Base-by-base conservation (phyloP, 305 asterid species). In the Fraxinus sp. region DNA sequence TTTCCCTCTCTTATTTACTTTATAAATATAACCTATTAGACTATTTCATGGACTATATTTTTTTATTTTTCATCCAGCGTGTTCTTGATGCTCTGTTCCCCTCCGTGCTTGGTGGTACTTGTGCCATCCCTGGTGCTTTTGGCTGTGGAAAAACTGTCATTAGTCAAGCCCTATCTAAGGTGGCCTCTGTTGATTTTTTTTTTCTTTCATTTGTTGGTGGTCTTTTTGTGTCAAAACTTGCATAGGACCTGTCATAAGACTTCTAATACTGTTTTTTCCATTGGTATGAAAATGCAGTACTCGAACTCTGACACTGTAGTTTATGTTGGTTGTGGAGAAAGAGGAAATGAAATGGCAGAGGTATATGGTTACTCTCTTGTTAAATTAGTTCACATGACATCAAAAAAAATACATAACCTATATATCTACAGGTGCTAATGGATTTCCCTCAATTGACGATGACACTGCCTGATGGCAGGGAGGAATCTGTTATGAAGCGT, bases 271-370 rank as follows among this genome's bases (percentile, higher is more conserved):
- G 74, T 82, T 83, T 78, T 59, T 72, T 75, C 36, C 41, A 18
- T 33, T 82, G 68, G 30, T 46, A 57, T 74, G 79, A 83, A 66
- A 81, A 81, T 92, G 92, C 98, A 96, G 99, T 96, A 96, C 86
- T 96, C 99, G 44, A 96, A 96, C 90, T 94, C 99, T 8, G 99
- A 94, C 83, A 96, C 99, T 78, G 99, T 96, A 0, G 98, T 96
- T 87, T 96, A 96, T 85, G 99, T 96, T 89, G 99, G 99, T 74
- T 96, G 99, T 87, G 99, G 98, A 74, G 99, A 96, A 88, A 91
- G 99, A 96, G 99, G 99, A 91, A 96, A 96, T 87, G 99, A 96
- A 92, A 96, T 96, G 99, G 98, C 99, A 39, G 99, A 96, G 98
- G 98, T 94, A 88, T 80, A 71, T 26, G 52, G 52, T 80, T 64